A percentile compares a stretch with the other conserved stretches of the same genome.
phyloP scores from a whole-genome alignment of 2,329 filamentous ascomycete species.

The Aspergillus oerlinghausenensis region DNA sequence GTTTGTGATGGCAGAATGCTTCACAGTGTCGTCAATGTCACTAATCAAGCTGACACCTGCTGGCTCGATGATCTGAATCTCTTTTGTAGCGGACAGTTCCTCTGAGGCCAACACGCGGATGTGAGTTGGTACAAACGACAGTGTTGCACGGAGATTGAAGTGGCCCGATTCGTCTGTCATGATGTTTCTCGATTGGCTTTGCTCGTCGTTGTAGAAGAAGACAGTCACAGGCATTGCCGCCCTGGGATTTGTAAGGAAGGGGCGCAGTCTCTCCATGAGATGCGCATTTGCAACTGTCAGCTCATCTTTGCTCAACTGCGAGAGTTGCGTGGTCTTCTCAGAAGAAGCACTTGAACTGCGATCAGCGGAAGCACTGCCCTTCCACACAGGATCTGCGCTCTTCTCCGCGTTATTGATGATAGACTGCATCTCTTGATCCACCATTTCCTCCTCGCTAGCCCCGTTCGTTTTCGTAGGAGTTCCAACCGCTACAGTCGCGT shows the following conservation, averaged over 20 bases:
- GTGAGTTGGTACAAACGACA: constrained; percentile 88
- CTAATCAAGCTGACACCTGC: constrained; percentile 87
- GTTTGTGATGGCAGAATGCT: constrained; percentile 82
- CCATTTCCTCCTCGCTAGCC: constrained; percentile 59
- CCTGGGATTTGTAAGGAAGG: constrained; percentile 83
- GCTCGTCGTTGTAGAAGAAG: constrained; percentile 87
- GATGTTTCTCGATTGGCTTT: constrained; percentile 79
- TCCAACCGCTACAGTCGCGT: constrained; percentile 1
- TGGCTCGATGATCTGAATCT: constrained; percentile 71
- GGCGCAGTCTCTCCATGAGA: constrained; percentile 78
- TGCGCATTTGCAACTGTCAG: constrained; percentile 76
- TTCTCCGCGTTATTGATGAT: constrained; percentile 69
- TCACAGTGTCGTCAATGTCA: constrained; percentile 96
- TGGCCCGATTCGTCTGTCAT: constrained; percentile 85
- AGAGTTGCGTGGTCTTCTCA: constrained; percentile 24
- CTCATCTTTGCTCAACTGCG: constrained; percentile 65
- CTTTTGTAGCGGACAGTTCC: constrained; percentile 72
- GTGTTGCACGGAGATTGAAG: constrained; percentile 71
- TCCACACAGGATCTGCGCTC: constrained; percentile 66
- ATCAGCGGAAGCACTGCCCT: constrained; percentile 56
- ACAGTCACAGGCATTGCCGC: constrained; percentile 75
- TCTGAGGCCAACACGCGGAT: constrained; percentile 84
- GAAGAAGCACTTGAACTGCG: constrained; percentile 18
- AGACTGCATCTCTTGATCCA: constrained; percentile 68
- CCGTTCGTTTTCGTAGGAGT: constrained; percentile 31